Evolutionary conservation across 1,284 basidiomycete genomes (phyloP).

Genomic region (Coniferiporia weirii): DNA sequence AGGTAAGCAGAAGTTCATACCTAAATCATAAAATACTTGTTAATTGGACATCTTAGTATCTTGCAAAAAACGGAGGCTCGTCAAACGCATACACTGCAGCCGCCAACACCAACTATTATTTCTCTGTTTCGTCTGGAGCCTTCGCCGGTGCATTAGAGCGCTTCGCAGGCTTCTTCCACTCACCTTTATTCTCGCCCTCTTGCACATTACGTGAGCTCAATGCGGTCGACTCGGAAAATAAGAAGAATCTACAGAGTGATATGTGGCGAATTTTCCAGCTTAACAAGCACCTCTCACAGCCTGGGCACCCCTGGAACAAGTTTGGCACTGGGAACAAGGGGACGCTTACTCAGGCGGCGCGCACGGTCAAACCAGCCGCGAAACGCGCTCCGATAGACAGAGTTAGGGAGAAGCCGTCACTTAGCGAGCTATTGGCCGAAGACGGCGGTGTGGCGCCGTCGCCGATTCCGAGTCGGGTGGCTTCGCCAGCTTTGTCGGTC

Average conservation of each 20-base stretch:
- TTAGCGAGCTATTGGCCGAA: conserved; percentile 9
- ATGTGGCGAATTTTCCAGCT: conserved; percentile 97
- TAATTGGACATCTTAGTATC: conserved; percentile 47
- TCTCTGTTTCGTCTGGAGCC: conserved; percentile 85
- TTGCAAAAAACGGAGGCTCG: conserved; percentile 85
- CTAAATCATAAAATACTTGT: background rate
- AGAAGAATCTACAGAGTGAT: conserved; percentile 96
- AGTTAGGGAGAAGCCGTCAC: conserved; percentile 19
- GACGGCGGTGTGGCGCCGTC: conserved; percentile 33
- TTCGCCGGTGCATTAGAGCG: conserved; percentile 83
- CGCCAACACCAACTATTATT: conserved; percentile 92
- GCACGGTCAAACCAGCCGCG: conserved; percentile 47
- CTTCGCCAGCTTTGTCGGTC: conserved; percentile 60
- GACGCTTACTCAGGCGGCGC: conserved; percentile 68
- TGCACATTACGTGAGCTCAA: conserved; percentile 94
- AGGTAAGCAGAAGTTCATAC: conserved; percentile 37
- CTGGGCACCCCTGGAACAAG: conserved; percentile 86
- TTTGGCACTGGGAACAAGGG: conserved; percentile 92
- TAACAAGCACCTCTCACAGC: conserved; percentile 82
- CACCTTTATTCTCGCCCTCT: conserved; percentile 85
- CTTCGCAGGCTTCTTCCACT: conserved; percentile 93
- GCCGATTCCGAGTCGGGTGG: conserved; percentile 46
- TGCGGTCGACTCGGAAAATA: conserved; percentile 97
- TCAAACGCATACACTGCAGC: conserved; percentile 96
- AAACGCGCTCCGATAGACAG: conserved; percentile 31